phyloP scores from a whole-genome alignment of 1,284 basidiomycete genomes.

The Hemileia vastatrix region DNA sequence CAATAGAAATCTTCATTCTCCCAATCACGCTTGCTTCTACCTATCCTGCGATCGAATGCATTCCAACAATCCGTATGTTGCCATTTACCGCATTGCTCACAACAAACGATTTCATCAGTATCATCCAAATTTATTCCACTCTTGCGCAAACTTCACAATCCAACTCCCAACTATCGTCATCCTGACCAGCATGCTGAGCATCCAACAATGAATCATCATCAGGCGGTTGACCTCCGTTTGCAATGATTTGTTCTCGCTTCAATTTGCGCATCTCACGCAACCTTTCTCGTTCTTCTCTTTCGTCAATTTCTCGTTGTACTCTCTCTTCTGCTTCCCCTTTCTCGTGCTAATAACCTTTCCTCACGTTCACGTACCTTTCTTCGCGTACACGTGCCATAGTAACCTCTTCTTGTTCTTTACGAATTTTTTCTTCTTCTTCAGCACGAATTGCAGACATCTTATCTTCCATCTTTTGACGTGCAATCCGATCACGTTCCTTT shows the following conservation, averaged over 20 bases:
- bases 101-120: conserved; percentile 63
- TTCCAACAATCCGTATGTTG: too few species aligned
- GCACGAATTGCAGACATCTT: conserved; percentile 46
- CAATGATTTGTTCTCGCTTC: not conserved
- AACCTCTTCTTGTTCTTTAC: conserved; percentile 53
- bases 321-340: conserved; percentile 52
- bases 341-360: conserved; percentile 31
- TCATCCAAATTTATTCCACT: conserved; percentile 65
- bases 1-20: too few species aligned
- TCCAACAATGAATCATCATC: not conserved
- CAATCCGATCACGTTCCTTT: conserved; percentile 42
- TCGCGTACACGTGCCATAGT: conserved; percentile 46
- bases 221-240: not conserved
- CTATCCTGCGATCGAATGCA: too few species aligned
- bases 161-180: conserved; percentile 63
- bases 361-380: conserved; percentile 47
- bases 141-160: conserved; percentile 71
- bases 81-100: conserved; percentile 68
- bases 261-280: conserved; percentile 32
- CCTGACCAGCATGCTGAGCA: conserved; percentile 21
- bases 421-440: conserved; percentile 51
- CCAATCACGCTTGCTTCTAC: too few species aligned
- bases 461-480: conserved; percentile 47
- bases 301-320: conserved; percentile 50
- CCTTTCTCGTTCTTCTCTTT: conserved; percentile 30